phyloP scores from a whole-genome alignment of 192 early-diverging fungal species.

The Coemansia sp. region DNA sequence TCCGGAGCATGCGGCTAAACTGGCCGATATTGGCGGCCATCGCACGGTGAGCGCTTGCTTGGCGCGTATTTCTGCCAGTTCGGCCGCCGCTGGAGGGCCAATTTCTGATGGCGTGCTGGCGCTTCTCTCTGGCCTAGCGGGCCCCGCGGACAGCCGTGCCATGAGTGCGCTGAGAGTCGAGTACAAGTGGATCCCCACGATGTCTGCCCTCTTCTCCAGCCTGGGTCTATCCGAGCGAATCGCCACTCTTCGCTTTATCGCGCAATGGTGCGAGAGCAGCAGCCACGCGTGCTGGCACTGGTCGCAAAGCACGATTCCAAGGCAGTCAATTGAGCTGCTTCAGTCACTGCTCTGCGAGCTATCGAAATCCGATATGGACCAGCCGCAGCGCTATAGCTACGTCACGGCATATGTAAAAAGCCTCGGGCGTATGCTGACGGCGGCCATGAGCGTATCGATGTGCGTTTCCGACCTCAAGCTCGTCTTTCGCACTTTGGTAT shows the following conservation, averaged over 20 bases:
- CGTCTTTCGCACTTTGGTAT: constrained; percentile 23
- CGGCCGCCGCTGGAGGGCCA: constrained; percentile 3
- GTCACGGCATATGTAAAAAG: constrained; percentile 10
- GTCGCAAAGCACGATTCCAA: constrained; percentile 36
- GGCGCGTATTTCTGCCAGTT: neutral
- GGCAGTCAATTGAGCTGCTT: constrained; percentile 34
- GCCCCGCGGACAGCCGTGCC: constrained; percentile 2
- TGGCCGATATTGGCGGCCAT: constrained; percentile 20
- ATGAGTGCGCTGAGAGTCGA: constrained; percentile 19
- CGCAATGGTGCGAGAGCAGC: constrained; percentile 30
- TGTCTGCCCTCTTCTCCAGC: constrained; percentile 6
- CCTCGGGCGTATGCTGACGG: constrained; percentile 19
- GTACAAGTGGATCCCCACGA: constrained; percentile 28
- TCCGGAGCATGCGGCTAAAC: neutral
- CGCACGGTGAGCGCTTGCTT: constrained; percentile 7
- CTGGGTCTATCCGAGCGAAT: constrained; percentile 17
- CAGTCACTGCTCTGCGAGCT: constrained; percentile 22
- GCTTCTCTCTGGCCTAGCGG: constrained; percentile 25
- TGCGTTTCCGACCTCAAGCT: constrained; percentile 38
- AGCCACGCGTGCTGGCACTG: constrained; percentile 26
- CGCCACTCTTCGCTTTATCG: constrained; percentile 20
- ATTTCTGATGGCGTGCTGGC: constrained; percentile 27
- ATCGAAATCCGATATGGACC: neutral
- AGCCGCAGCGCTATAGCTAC: neutral
- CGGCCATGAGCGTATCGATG: constrained; percentile 26